Evolutionary conservation across 306 rosid genomes (phyloP), one percentile per base, ranked within the genome.

Genomic region (Gillenia trifoliata): DNA sequence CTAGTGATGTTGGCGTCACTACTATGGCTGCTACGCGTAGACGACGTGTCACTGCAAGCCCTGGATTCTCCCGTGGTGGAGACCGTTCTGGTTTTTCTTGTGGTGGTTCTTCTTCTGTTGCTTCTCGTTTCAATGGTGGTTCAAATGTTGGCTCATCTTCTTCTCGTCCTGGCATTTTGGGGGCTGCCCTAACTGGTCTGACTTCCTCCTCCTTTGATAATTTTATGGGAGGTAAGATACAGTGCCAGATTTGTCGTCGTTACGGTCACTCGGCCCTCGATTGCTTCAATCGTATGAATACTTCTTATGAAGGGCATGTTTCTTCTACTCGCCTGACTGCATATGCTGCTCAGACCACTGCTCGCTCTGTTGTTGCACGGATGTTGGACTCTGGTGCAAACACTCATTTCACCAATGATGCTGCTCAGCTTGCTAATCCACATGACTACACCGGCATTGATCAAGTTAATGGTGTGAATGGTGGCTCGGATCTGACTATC

Each of bases 211-310:
- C 16, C 13, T 0, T 1, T 1, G 3, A 8, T 3, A 3, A 5
- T 0, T 56, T 1, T 29, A 8, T 1, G 10, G 5, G 20, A 0
- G 13, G 2, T 8, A 8, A 3, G 0, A 0, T 12, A 4, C 17
- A 56, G 8, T 56, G 30, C 9, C 30, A 23, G 11, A 56, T 56
- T 1, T 56, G 30, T 12, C 9, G 13, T 4, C 6, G 7, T 2
- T 4, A n/a, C 22, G 62, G 62, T 9, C 64, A 60, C 10, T 10
- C 20, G 13, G 4, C 64, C 1, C 6, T 60, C 11, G 64, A 60
- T 15, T 60, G n/a, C 3, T 60, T 22, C 17, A 60, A 60, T 3
- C 1, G 64, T 0, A 11, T 28, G 34, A 60, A 60, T 60, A 3
- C 31, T 33, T 5, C 36, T 0, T 33, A 33, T 33, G 36, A 33